These are phyloP conservation scores for Exophiala mesophila DNA, from an alignment of 2,329 filamentous ascomycete genomes.

Conservation along the genomic window DNA sequence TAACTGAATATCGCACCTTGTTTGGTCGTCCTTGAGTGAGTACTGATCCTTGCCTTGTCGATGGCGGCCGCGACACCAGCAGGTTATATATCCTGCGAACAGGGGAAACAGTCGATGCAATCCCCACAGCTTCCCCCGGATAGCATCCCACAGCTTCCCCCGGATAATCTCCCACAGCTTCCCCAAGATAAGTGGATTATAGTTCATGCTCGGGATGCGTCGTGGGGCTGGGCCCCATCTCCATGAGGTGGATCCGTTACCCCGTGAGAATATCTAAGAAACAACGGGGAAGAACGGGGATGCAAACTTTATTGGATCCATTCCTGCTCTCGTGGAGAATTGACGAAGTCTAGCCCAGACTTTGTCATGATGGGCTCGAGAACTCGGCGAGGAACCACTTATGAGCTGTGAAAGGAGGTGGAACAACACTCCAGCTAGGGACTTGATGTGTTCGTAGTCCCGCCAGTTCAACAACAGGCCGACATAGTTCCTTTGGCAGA, in stretches of 20 bases:
- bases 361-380: too few species aligned
- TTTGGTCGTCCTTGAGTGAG: too few species aligned
- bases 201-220: not conserved
- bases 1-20: too few species aligned
- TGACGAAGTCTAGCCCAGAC: too few species aligned
- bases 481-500: not conserved
- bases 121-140: not conserved
- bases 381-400: too few species aligned
- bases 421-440: not conserved
- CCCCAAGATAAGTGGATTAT: not conserved
- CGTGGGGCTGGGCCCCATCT: too few species aligned
- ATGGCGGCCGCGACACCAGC: too few species aligned
- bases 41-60: too few species aligned
- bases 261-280: not conserved
- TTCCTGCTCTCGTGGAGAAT: too few species aligned
- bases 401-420: not conserved
- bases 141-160: not conserved
- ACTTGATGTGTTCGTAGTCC: not conserved
- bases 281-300: not conserved
- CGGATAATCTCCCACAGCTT: not conserved
- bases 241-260: not conserved
- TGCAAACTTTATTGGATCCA: not conserved
- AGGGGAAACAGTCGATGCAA: not conserved
- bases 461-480: not conserved
- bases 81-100: not conserved